Evolutionary conservation across 1,139 yeast genomes (phyloP), one percentile per base, ranked within the genome.

Genomic region (Yamadazyma aaseri): DNA sequence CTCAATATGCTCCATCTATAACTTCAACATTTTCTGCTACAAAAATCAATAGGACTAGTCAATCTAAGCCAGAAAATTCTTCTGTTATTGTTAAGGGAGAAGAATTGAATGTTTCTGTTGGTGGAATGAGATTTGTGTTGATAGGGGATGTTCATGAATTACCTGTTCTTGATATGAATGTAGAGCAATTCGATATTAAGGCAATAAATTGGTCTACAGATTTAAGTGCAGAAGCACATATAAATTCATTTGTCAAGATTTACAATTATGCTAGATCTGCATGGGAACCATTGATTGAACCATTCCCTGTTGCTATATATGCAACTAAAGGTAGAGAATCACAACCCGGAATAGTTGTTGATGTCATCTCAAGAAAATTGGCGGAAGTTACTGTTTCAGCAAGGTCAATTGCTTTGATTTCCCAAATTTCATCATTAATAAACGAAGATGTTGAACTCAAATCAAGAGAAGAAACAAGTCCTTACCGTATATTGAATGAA

Each of bases 221-320:
- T 45, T 60, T 86, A 36, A 81, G 78, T 47, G 86, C 90, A 1
- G 84, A 81, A 42, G 70, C 84, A 0, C 78, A 78, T 20, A 60
- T 90, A 20, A 86, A 81, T 46, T 74, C 89, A 0, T 79, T 68
- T 45, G 74, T 85, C 9, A 92, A 90, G 55, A 79, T 90, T 16
- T 92, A 84, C 66, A 92, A 92, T 55, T 90, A 90, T 53, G 78
- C 97, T 0, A 79, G 87, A 46, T 89, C 97, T 0, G 79, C 94
- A 1, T 94, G 99, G 99, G 98, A 94, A 49, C 97, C 98, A 0
- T 64, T 94, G 30, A 58, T 92, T 32, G 98, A 94, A 49, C 81
- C 92, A 0, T 86, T 96, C 86, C 84, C 90, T 8, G 65, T 92
- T 34, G 81, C 89, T 0, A 58, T 89, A 12, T 89, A 86, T 54